A percentile compares a stretch with the other conserved stretches of the same genome.
Conservation (phyloP, 345 rosid genomes). For the Eucalyptus regnans region DNA sequence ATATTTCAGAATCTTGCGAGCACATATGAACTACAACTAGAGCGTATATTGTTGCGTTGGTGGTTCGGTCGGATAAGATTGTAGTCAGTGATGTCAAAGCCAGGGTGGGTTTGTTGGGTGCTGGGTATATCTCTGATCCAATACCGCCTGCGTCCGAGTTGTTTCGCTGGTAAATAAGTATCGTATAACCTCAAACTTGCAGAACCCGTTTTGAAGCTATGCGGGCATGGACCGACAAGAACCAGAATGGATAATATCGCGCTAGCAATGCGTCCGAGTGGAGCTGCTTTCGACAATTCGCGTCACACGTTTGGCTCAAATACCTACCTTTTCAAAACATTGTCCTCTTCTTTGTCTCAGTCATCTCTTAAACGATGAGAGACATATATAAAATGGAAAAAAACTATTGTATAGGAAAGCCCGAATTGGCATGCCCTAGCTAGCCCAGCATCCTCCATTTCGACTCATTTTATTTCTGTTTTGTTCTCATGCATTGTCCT, state of each 20-base stretch:
- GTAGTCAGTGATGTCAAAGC: neutral
- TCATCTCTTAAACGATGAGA: neutral
- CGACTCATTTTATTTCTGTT: neutral
- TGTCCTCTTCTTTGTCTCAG: neutral
- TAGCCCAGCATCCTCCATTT: neutral
- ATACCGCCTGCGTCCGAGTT: fast-evolving
- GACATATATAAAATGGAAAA: neutral
- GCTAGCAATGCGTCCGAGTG: neutral
- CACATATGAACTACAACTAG: neutral
- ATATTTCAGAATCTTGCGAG: neutral
- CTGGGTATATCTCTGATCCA: neutral
- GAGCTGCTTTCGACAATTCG: neutral
- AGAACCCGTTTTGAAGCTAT: neutral
- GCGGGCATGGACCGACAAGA: neutral
- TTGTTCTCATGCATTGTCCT: neutral
- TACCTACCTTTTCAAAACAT: neutral
- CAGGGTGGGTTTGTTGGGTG: neutral
- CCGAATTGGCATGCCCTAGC: neutral
- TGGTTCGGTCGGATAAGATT: neutral
- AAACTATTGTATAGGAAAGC: neutral
- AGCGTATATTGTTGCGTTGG: neutral
- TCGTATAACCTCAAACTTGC: neutral
- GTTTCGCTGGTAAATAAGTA: neutral
- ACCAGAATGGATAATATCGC: neutral
- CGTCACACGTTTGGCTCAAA: too few relatives aligned